A percentile compares a stretch with the other conserved stretches of the same genome.
Evolutionary conservation across 2,329 filamentous ascomycete species (phyloP).

Genomic region (Dactylonectria estremocensis): DNA sequence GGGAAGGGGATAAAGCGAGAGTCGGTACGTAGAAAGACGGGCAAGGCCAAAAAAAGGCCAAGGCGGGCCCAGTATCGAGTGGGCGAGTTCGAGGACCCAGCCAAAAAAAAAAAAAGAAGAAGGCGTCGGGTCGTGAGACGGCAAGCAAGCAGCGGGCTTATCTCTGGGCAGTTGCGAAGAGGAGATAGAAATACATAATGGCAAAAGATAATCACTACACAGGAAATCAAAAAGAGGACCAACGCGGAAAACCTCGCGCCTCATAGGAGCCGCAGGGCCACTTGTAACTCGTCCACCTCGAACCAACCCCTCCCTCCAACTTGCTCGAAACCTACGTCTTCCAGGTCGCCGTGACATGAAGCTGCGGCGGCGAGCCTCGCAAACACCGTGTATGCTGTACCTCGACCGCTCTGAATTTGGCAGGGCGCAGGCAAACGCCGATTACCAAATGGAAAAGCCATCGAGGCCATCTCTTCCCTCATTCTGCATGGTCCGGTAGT

Average conservation of each 20-base stretch:
- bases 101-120: slow-evolving; percentile 38
- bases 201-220: slow-evolving; percentile 48
- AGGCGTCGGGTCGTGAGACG: slow-evolving; percentile 29
- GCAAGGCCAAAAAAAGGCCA: slow-evolving; percentile 8
- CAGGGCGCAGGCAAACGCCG: slow-evolving; percentile 46
- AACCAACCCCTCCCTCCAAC: slow-evolving; percentile 10
- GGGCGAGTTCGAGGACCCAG: slow-evolving; percentile 20
- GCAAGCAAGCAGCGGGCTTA: slow-evolving; percentile 46
- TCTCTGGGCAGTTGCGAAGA: slow-evolving; percentile 47
- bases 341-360: slow-evolving; percentile 21
- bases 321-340: slow-evolving; percentile 6
- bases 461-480: slow-evolving; percentile 45
- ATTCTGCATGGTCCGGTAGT: slow-evolving; percentile 51
- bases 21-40: slow-evolving; percentile 4
- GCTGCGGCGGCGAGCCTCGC: not conserved
- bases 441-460: slow-evolving; percentile 51
- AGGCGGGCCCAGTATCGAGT: slow-evolving; percentile 19
- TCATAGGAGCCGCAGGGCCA: slow-evolving; percentile 35
- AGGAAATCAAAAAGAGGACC: slow-evolving; percentile 41
- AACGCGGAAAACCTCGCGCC: slow-evolving; percentile 32
- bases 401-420: slow-evolving; percentile 11
- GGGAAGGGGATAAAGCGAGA: slow-evolving; percentile 5
- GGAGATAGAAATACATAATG: slow-evolving; percentile 60
- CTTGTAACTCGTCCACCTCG: slow-evolving; percentile 19
- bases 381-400: slow-evolving; percentile 36